Evolutionary conservation across 1,139 yeast species (phyloP), one percentile per base, ranked within the genome.

Genomic region (Diutina ranongensis): DNA sequence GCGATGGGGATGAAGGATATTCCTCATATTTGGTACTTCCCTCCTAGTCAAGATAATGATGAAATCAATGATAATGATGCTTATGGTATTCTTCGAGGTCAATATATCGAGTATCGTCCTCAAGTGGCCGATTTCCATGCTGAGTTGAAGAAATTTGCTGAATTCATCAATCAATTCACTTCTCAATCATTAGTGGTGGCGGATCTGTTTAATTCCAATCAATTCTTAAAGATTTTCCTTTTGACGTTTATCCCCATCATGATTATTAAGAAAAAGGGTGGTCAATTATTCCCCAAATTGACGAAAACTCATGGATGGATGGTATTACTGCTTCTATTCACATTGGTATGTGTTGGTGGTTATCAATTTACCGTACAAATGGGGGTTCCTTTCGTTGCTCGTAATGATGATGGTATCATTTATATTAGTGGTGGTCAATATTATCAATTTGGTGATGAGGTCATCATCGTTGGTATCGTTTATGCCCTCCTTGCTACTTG

Each of bases 371-470:
- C 83, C 1, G 60, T 73, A 27, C 78, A 79, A 48, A 68, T 77
- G 51, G 70, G 70, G 2, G 76, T 78, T 1, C 87, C 89, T 2
- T 77, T 83, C 47, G 53, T 83, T n/a, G 78, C 83, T 1, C 65
- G 65, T 47, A 64, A 69, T 52, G 72, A 71, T 9, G 52, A 69
- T 1, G 74, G 76, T 5, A 61, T 76, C 35, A 68, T 81, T 58
- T 68, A 65, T 52, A 74, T 79, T 45, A 73, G 83, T 51, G 86
- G 86, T 5, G 86, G 84, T 1, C 59, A 62, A 7, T 74, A 71
- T 48, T 78, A 77, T 64, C 92, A 83, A 58, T 78, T 82, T 59
- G 92, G 92, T 1, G 61, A 74, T 3, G 94, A 83, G 57, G 69
- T 79, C 2, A 55, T 76, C 4, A 57, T 77, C 9, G 70, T 82